Percentiles rank a stretch among this genome's conserved stretches.
phyloP scores from a whole-genome alignment of 495 filamentous ascomycete genomes.

The Podospora pseudoanserina region DNA sequence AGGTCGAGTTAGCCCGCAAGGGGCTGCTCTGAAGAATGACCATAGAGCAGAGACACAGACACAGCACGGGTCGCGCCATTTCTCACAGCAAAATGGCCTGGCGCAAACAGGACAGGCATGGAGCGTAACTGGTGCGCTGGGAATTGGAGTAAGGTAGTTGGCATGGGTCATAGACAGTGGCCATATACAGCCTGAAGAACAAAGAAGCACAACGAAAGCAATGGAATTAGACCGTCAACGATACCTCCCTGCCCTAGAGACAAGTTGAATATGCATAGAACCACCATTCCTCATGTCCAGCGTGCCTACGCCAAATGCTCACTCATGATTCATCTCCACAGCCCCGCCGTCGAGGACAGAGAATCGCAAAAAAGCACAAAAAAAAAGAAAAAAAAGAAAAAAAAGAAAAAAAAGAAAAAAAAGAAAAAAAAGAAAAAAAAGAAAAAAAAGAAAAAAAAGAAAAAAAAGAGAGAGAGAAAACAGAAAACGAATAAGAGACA shows the following conservation, averaged over 20 bases:
- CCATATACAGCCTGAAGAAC: not conserved
- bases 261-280: not conserved
- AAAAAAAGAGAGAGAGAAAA: not conserved
- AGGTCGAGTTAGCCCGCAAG: constrained; percentile 78
- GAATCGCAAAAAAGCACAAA: not conserved
- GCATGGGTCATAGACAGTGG: not conserved
- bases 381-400: not conserved
- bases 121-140: not conserved
- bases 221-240: not conserved
- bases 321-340: not conserved
- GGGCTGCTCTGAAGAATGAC: constrained; percentile 57
- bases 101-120: not conserved
- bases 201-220: not conserved
- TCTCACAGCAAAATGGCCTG: not conserved
- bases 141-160: not conserved
- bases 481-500: not conserved
- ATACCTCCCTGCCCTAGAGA: not conserved
- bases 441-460: not conserved
- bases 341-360: not conserved
- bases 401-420: not conserved
- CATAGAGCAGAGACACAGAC: not conserved
- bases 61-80: not conserved
- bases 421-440: too few species aligned
- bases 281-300: not conserved
- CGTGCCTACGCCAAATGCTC: too few species aligned